Base-by-base conservation (phyloP, 129 eudicot genomes). In the Pulicaria dysenterica region DNA sequence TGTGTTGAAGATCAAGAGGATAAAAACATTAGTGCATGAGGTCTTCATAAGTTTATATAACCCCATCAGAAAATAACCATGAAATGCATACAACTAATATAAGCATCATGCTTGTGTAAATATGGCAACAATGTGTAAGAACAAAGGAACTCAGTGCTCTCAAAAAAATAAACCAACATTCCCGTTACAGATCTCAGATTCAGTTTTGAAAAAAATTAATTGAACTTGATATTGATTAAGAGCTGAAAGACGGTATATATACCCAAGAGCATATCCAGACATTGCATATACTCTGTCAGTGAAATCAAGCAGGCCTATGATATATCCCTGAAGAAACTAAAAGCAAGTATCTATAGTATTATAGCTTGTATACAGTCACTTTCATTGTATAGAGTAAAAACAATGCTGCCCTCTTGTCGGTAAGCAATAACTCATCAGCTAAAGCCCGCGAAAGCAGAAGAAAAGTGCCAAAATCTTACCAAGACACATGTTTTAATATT, bases 1-100 rank as follows among this genome's bases (percentile, higher is more conserved):
- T 94, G 86, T 75, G 69, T 38, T 15, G 5, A 15, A 64, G 67
- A 60, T 1, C 3, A 40, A 12, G 58, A 1, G 17, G 53, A 56
- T 3, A 65, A 43, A 53, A 8, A 75, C 56, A 13, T 11, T 43
- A 67, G 48, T 8, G 39, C 15, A 66, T 4, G 8, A 4, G 7
- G 6, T 10, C 5, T 36, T 60, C 42, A 49, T 5, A 16, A 16
- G 19, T 7, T 11, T 65, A 45, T 31, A 46, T 17, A 43, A 64
- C 16, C 17, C 39, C 53, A 64, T 53, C 54, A 5, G 19, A 53
- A 10, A 9, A 40, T 5, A 69, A 39, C 31, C 2, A 24, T 24
- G 50, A 12, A 10, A 70, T 5, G 8, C 38, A 36, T 12, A 48
- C 31, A 48, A 34, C 5, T 45, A 47, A 48, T 50, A 68, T 14